Evolutionary conservation across 225 moss, liverwort and hornwort species (phyloP), one percentile per base, ranked within the genome.

Genomic region (Pseudisothecium myosuroides): DNA sequence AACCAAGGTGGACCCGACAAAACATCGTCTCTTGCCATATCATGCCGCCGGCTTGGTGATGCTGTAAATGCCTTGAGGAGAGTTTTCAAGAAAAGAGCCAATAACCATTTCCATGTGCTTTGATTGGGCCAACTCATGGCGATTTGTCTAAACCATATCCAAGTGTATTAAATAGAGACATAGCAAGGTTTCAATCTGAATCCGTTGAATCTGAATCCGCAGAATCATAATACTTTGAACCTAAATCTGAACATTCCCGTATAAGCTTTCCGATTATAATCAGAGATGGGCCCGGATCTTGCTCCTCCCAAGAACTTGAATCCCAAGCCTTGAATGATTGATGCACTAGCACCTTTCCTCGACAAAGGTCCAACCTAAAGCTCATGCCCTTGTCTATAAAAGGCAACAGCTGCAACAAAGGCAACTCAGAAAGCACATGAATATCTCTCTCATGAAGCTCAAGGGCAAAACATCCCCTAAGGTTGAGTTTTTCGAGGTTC

Each of bases 391-490:
- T n/a, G n/a, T n/a, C n/a, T n/a, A n/a, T n/a, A 41, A 27, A 43
- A 9, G 3, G 3, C 43, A 43, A 9, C 1, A 16, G 27, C 1
- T 43, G 16, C 72, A 72, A 72, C 9, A 43, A 10, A 28, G 43
- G 43, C 7, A 72, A 3, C 43, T 28, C 6, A 17, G 2, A 43
- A 3, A 72, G 27, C 43, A 43, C 27, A 27, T 41, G 43, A 43
- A 41, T n/a, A 9, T 43, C 72, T 43, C 5, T 5, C 26, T 15
- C 9, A 5, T 15, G 15, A 43, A 72, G 72, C 43, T 27, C 27
- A 0, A 72, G 43, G 9, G 16, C 15, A 9, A 0, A 15, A 72
- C 72, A 72, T 72, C 16, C 43, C 0, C 0, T 0, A 43, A 72
- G 27, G 5, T 9, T 1, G 8, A 72, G 43, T 72, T 9, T 9